Evolutionary conservation across 495 filamentous ascomycete genomes (phyloP).

Genomic region (Massariosphaeria phaeospora): DNA sequence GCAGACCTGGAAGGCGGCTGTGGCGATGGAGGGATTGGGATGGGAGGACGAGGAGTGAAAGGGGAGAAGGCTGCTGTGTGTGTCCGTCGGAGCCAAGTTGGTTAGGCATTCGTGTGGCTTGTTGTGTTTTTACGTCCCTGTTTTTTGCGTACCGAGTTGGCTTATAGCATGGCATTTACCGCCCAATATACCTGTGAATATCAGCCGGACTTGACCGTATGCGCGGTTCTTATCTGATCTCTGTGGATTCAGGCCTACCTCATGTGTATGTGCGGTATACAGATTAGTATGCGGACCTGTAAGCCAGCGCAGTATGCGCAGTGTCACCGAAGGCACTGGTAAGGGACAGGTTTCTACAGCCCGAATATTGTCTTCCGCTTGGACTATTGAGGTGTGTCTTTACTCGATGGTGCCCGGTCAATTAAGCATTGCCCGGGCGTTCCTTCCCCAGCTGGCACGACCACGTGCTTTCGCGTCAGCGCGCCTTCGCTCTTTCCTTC

Average conservation of each 20-base stretch:
- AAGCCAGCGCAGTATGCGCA: too few species aligned
- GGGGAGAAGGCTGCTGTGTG: conserved; percentile 3
- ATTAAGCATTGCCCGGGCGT: neutral
- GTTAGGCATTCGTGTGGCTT: conserved; percentile 4
- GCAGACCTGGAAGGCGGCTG: conserved; percentile 7
- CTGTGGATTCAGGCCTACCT: too few species aligned
- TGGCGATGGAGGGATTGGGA: conserved; percentile 7
- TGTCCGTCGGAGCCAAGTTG: conserved; percentile 8
- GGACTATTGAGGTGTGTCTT: neutral
- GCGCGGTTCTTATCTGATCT: too few species aligned
- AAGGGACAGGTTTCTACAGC: too few species aligned
- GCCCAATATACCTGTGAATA: conserved; percentile 6
- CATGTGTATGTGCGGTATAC: too few species aligned
- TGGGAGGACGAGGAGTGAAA: conserved; percentile 8
- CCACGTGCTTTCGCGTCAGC: conserved; percentile 11
- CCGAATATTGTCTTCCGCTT: too few species aligned
- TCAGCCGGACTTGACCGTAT: neutral
- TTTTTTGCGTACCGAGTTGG: conserved; percentile 1
- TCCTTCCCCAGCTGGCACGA: neutral
- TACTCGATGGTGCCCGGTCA: neutral
- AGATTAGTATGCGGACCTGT: too few species aligned
- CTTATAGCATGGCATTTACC: conserved; percentile 17
- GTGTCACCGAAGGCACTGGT: too few species aligned
- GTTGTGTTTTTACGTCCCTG: neutral
- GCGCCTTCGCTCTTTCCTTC: neutral